Base-by-base conservation (phyloP, 495 filamentous ascomycete genomes). In the Penicillium verhagenii region DNA sequence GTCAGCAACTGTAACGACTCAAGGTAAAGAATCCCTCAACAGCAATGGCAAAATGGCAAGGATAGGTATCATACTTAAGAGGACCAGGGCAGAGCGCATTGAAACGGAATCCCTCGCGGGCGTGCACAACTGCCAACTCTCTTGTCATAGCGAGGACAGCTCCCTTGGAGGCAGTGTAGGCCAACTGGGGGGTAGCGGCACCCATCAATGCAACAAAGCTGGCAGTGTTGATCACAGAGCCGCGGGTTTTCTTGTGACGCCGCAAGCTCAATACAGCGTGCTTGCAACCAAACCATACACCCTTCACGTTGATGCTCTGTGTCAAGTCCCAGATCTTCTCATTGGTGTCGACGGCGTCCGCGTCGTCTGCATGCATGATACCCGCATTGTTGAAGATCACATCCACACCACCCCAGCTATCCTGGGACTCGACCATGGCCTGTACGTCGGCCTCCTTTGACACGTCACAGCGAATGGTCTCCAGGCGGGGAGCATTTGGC, bases 371-470 rank as follows among this genome's bases (percentile, higher is more conserved):
- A 72, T 96, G 92, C 94, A 98, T 97, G 69, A 98, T 98, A 14
- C 94, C 94, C 0, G 94, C 94, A 68, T 98, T 98, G 82, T 98
- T 98, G 84, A 96, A 98, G 54, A 98, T 89, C 60, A 97, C 79
- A 69, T 98, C 94, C 0, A 91, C 74, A 11, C 94, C 94, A 59
- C 93, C 93, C 90, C 90, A 96, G 38, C 74, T 50, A 63, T 97
- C 93, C 40, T 91, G 69, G 2, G 76, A 68, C 51, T 85, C 82
- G 14, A 96, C 82, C 54, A 83, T 76, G 29, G 86, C 81, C 56
- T 87, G 70, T 18, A 96, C 83, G 26, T 90, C 79, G 53, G 77
- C 60, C 70, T 96, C 92, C 58, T 89, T 88, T 53, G 82, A 77
- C 33, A 87, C 84, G 59, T 87, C 84, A 65, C 79, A 83, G 54